Evolutionary conservation across 805 yeast genomes (phyloP).

Genomic region (Metschnikowia reukaufii): DNA sequence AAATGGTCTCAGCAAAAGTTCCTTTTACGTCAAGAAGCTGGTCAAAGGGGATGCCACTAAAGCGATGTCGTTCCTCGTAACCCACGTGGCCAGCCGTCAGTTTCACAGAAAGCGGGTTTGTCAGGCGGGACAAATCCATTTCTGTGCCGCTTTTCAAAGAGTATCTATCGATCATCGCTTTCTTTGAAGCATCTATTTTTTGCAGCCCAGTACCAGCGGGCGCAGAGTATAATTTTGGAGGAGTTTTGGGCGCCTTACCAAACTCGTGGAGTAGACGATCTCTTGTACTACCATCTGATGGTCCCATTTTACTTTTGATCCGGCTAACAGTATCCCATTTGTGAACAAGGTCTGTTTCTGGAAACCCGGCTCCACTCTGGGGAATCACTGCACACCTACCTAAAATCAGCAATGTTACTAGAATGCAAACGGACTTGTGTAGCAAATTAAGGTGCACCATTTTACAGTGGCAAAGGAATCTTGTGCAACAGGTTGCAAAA

Average conservation of each 20-base stretch:
- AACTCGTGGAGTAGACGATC: conserved; percentile 4
- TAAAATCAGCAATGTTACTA: conserved; percentile 4
- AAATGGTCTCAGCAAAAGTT: not conserved
- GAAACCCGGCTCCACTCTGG: not conserved
- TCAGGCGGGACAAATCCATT: conserved; percentile 10
- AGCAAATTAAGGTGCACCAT: conserved; percentile 8
- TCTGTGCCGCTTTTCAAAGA: conserved; percentile 1
- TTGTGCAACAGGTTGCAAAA: conserved; percentile 8
- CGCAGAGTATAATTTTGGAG: conserved; percentile 1
- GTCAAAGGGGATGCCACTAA: conserved; percentile 10
- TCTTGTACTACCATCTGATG: conserved; percentile 1
- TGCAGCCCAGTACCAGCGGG: not conserved
- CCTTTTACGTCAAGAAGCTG: conserved; percentile 6
- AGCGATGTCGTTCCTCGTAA: conserved; percentile 10
- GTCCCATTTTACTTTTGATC: conserved; percentile 5
- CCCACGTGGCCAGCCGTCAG: conserved; percentile 12
- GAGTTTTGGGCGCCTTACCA: conserved; percentile 1
- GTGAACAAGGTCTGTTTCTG: not conserved
- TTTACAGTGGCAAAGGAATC: not conserved
- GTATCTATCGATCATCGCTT: not conserved
- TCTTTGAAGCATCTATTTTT: not conserved
- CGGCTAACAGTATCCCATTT: conserved; percentile 11
- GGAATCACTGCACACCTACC: conserved; percentile 9
- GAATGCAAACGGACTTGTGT: conserved; percentile 5
- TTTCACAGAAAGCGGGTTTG: conserved; percentile 8